Conservation (phyloP, 352 stramenopile species). For the Phytophthora litchii region DNA sequence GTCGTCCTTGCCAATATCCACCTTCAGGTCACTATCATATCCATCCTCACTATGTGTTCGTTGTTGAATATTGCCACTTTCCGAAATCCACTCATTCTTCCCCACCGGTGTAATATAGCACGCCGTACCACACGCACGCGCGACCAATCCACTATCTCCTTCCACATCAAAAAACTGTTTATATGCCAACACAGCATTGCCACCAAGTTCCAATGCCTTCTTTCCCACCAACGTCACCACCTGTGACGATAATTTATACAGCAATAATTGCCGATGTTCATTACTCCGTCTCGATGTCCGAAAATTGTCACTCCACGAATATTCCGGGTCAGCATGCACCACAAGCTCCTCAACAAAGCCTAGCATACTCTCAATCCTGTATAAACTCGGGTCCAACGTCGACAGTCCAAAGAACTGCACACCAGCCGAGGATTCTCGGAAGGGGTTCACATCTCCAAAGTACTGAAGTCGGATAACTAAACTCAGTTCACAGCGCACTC, state of each 20-base stretch:
- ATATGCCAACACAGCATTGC: slow-evolving; percentile 98
- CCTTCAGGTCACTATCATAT: slow-evolving; percentile 36
- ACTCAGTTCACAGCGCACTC: slow-evolving; percentile 95
- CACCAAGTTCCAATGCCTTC: slow-evolving; percentile 96
- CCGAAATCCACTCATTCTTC: slow-evolving; percentile 41
- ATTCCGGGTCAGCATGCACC: slow-evolving; percentile 98
- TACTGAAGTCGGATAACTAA: slow-evolving; percentile 97
- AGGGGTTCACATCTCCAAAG: slow-evolving; percentile 98
- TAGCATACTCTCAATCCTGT: slow-evolving; percentile 90
- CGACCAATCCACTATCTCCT: slow-evolving; percentile 97
- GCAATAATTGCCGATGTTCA: slow-evolving; percentile 94
- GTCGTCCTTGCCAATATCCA: slow-evolving; percentile 43
- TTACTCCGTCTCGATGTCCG: slow-evolving; percentile 93
- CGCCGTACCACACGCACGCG: slow-evolving; percentile 95
- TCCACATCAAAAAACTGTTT: slow-evolving; percentile 99
- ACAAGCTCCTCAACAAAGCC: slow-evolving; percentile 96
- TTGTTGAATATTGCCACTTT: slow-evolving; percentile 25
- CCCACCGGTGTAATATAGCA: slow-evolving; percentile 79
- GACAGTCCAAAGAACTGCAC: slow-evolving; percentile 98
- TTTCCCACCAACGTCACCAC: slow-evolving; percentile 92
- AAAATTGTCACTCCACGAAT: slow-evolving; percentile 97
- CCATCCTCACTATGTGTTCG: slow-evolving; percentile 45
- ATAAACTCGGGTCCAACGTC: slow-evolving; percentile 90
- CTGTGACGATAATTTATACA: slow-evolving; percentile 95
- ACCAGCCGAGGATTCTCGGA: slow-evolving; percentile 96